These are phyloP conservation scores for Thermochaetoides dissita DNA, from an alignment of 2,329 filamentous ascomycete genomes.

Conservation along the genomic window DNA sequence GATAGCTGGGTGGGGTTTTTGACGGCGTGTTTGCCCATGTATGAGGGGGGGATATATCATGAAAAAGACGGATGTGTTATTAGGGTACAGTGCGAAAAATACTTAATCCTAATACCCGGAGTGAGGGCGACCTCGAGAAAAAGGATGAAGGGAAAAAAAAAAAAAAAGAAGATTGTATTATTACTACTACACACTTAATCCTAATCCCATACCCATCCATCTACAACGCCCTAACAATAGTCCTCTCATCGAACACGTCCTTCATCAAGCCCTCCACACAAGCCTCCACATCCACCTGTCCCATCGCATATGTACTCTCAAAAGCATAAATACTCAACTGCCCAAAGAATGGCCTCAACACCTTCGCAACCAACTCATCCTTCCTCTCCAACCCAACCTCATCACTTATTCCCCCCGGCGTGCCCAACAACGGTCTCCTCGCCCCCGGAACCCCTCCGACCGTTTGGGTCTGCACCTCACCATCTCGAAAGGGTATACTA, in stretches of 20 bases:
- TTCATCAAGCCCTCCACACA: slow-evolving; percentile 51
- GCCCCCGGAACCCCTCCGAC: slow-evolving; percentile 24
- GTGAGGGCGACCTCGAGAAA: too few relatives aligned
- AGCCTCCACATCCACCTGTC: slow-evolving; percentile 47
- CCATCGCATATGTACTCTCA: slow-evolving; percentile 84
- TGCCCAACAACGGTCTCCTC: slow-evolving; percentile 37
- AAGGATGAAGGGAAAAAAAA: too few relatives aligned
- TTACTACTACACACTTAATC: background rate
- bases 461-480: slow-evolving; percentile 9
- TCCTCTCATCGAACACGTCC: slow-evolving; percentile 71
- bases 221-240: slow-evolving; percentile 45
- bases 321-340: slow-evolving; percentile 88
- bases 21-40: slow-evolving; percentile 68
- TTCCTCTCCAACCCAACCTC: slow-evolving; percentile 44
- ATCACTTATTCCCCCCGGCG: slow-evolving; percentile 38
- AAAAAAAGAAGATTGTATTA: background rate
- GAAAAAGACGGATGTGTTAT: slow-evolving; percentile 17
- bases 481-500: too few relatives aligned
- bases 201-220: background rate
- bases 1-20: slow-evolving; percentile 89
- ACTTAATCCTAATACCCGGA: too few relatives aligned
- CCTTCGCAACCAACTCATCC: slow-evolving; percentile 58
- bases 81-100: too few relatives aligned
- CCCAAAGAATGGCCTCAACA: slow-evolving; percentile 77
- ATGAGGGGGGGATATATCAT: slow-evolving; percentile 74